Evolutionary conservation across 306 rosid genomes (phyloP), one percentile per base, ranked within the genome.

Genomic region (Cicer pinnatifidum): DNA sequence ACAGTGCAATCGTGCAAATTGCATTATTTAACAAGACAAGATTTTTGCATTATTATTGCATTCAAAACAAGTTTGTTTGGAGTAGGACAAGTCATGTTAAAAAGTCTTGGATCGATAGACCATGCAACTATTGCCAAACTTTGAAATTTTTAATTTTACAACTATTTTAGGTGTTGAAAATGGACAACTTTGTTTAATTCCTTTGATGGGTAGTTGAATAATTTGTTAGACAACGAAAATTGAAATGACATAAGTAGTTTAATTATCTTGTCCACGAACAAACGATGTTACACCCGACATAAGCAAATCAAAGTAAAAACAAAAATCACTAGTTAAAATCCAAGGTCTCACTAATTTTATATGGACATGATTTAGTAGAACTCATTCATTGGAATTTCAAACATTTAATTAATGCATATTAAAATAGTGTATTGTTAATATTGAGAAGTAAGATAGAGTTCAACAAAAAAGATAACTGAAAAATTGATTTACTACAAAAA

Each of bases 91-190:
- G 12, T 43, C 43, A 62, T 40, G 64, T 9, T 44, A 54, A 78
- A 77, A 73, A 67, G 67, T 63, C 39, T 43, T 82, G 71, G 71
- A 74, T 61, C 43, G 44, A 43, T 5, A 52, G 44, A 16, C 73
- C 59, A 81, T 81, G 77, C 67, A 48, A 73, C 50, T 20, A 53
- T 35, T 8, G 39, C 79, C 45, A 73, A 43, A 13, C 56, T 76
- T 48, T 54, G 61, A 80, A 67, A 6, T 12, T 60, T 67, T 53
- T 52, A 72, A 45, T 20, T 66, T 69, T 16, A 37, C 81, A 54
- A 69, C 85, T 73, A 77, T 77, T 81, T 80, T 77, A 61, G 81
- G 67, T 69, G 85, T 80, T 80, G 89, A 80, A 82, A 81, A 63
- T 67, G 71, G 45, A 64, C 52, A 46, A n/a, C 7, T 47, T 73